A percentile compares a stretch with the other conserved stretches of the same genome.
phyloP scores from a whole-genome alignment of 441 rosid genomes.

The Dalechampia spathulata region DNA sequence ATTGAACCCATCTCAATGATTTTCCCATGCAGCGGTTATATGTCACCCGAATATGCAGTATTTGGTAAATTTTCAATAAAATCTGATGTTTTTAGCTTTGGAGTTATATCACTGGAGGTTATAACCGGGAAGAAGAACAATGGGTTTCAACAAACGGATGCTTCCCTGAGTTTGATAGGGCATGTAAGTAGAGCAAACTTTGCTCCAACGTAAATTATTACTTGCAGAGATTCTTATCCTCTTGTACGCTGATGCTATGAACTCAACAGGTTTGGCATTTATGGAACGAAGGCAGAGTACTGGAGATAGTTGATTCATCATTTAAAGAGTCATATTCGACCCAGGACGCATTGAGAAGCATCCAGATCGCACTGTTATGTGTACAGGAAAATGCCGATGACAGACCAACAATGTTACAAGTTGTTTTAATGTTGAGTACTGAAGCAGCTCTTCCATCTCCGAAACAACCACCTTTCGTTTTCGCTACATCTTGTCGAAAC shows the following conservation, averaged over 20 bases:
- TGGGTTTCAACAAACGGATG: conserved; percentile 1
- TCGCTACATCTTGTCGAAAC: not conserved
- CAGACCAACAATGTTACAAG: conserved; percentile 34
- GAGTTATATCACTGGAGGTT: conserved; percentile 23
- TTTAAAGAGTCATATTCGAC: conserved; percentile 12
- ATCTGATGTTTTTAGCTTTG: conserved; percentile 27
- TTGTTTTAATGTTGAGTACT: conserved; percentile 35
- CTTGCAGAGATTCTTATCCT: no score
- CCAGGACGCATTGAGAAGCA: conserved; percentile 27
- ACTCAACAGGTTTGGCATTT: conserved; percentile 51
- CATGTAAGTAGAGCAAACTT: no score
- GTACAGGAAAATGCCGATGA: conserved; percentile 31
- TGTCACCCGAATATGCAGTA: conserved; percentile 25
- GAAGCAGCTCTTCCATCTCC: conserved; percentile 12
- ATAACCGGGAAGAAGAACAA: conserved; percentile 20
- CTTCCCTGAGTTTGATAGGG: conserved; percentile 14
- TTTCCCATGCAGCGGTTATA: conserved; percentile 23
- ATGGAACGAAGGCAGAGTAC: conserved; percentile 25
- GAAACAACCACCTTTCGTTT: conserved; percentile 16
- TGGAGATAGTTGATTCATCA: conserved; percentile 25
- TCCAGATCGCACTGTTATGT: conserved; percentile 37
- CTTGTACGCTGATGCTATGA: no score
- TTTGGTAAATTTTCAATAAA: conserved; percentile 21
- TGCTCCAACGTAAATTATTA: no score
- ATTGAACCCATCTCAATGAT: no score